Percentiles rank a stretch among this genome's conserved stretches.
These are phyloP conservation scores for Hypholoma fasciculare DNA, from an alignment of 768 basidiomycete genomes.

Conservation along the genomic window DNA sequence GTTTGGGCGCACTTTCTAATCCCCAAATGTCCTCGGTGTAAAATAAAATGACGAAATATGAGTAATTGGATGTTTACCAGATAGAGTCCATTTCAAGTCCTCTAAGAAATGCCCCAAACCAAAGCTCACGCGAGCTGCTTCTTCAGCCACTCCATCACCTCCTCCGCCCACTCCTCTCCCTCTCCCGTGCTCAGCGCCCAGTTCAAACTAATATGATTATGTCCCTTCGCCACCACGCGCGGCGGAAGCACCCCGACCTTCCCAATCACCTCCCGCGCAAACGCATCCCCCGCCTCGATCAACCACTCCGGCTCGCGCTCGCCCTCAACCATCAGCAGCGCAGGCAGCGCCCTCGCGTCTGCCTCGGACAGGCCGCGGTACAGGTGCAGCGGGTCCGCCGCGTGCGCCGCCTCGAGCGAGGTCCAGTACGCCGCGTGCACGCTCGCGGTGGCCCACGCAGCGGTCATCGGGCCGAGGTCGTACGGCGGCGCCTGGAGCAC, in stretches of 20 bases:
- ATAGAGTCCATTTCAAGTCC: too few relatives aligned
- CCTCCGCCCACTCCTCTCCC: constrained; percentile 64
- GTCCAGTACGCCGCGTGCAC: constrained; percentile 40
- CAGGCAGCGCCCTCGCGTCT: constrained; percentile 41
- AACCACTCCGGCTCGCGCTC: constrained; percentile 56
- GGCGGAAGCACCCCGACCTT: constrained; percentile 30
- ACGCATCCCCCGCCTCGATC: constrained; percentile 31
- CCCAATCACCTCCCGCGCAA: constrained; percentile 38
- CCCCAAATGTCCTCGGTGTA: too few relatives aligned
- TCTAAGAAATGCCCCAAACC: neutral
- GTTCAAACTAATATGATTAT: constrained; percentile 65
- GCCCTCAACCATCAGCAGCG: constrained; percentile 45
- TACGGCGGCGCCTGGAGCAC: constrained; percentile 50
- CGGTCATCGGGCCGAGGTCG: constrained; percentile 27
- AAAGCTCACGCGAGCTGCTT: neutral
- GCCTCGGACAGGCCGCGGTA: constrained; percentile 35
- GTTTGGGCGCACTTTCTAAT: too few relatives aligned
- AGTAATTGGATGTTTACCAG: too few relatives aligned
- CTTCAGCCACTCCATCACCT: constrained; percentile 41
- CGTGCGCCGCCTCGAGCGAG: constrained; percentile 31
- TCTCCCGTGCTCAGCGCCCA: constrained; percentile 51
- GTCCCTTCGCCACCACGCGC: constrained; percentile 43
- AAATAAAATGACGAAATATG: too few relatives aligned
- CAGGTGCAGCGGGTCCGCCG: constrained; percentile 41
- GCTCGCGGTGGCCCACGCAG: constrained; percentile 22